Evolutionary conservation across 108 stramenopile genomes (phyloP).

Genomic region (Heterococcus sp.): DNA sequence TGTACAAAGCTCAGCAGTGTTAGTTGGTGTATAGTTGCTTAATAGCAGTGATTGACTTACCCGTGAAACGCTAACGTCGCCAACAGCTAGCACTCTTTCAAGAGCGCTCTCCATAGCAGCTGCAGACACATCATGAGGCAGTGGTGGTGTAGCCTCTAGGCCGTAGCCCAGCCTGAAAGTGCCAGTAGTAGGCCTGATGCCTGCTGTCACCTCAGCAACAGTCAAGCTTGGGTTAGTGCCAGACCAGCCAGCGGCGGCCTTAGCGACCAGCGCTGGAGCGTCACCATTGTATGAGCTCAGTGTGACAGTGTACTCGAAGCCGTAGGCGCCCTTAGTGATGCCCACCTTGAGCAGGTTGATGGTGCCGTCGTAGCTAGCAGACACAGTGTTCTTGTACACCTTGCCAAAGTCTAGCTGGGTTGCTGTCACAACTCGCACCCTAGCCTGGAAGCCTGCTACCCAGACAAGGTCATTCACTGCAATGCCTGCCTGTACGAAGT

Average conservation of each 20-base stretch:
- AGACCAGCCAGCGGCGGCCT: constrained; percentile 67
- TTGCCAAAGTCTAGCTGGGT: constrained; percentile 50
- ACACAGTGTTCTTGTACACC: constrained; percentile 5
- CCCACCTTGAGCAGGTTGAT: constrained; percentile 32
- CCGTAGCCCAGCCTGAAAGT: constrained; percentile 64
- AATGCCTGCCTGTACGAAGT: background rate
- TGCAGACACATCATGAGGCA: constrained; percentile 66
- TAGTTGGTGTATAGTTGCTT: no score
- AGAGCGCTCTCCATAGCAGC: constrained; percentile 63
- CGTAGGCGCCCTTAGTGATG: constrained; percentile 71
- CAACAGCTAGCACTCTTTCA: constrained; percentile 61
- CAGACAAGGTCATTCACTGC: constrained; percentile 39
- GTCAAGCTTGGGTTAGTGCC: constrained; percentile 69
- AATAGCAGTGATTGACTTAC: no score
- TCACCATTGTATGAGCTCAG: constrained; percentile 70
- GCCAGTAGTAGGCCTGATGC: constrained; percentile 69
- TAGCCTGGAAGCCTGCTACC: constrained; percentile 46
- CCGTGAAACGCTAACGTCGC: constrained; percentile 65
- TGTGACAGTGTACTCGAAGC: constrained; percentile 73
- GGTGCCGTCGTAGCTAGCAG: constrained; percentile 9
- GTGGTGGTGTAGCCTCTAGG: constrained; percentile 61
- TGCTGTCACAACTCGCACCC: constrained; percentile 19
- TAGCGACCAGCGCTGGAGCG: constrained; percentile 60
- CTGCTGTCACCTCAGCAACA: constrained; percentile 56
- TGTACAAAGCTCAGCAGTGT: no score